These are phyloP conservation scores for Exophiala phaeomuriformis DNA, from an alignment of 2,329 filamentous ascomycete species.

Conservation along the genomic window DNA sequence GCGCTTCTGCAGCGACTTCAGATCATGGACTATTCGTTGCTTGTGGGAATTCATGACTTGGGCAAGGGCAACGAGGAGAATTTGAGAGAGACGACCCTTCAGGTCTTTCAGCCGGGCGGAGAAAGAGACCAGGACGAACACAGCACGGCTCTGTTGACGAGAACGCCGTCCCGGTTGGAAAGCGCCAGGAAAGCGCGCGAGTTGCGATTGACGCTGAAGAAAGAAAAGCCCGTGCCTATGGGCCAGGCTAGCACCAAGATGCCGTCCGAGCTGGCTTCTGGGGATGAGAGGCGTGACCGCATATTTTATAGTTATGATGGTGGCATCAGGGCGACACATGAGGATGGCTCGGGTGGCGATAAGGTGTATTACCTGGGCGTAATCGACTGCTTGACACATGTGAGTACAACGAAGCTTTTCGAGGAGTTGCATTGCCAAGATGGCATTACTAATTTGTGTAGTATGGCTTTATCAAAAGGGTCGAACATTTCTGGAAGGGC, in stretches of 20 bases:
- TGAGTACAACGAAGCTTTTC: slow-evolving; percentile 46
- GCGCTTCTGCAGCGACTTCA: slow-evolving; percentile 76
- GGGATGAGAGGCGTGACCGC: slow-evolving; percentile 64
- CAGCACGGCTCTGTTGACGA: slow-evolving; percentile 56
- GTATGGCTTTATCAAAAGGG: slow-evolving; percentile 91
- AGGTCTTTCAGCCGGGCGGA: slow-evolving; percentile 87
- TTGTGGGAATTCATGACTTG: slow-evolving; percentile 89
- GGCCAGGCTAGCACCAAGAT: slow-evolving; percentile 74
- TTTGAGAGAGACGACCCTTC: slow-evolving; percentile 76
- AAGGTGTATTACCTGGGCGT: slow-evolving; percentile 98
- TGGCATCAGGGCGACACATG: slow-evolving; percentile 85
- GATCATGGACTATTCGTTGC: slow-evolving; percentile 97
- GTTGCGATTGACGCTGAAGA: slow-evolving; percentile 82
- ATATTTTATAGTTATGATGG: slow-evolving; percentile 93
- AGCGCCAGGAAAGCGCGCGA: slow-evolving; percentile 85
- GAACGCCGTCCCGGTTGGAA: slow-evolving; percentile 90
- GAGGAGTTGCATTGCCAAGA: slow-evolving; percentile 2
- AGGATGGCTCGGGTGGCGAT: slow-evolving; percentile 74
- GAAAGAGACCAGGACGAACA: slow-evolving; percentile 55
- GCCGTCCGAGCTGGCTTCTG: slow-evolving; percentile 70
- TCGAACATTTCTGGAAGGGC: slow-evolving; percentile 96
- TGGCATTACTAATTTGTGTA: slow-evolving; percentile 34
- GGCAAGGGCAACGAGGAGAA: slow-evolving; percentile 92
- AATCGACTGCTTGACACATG: slow-evolving; percentile 95
- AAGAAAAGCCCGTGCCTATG: slow-evolving; percentile 88